Evolutionary conservation across 331 rosid genomes (phyloP).

Genomic region (Quercus tomentella): DNA sequence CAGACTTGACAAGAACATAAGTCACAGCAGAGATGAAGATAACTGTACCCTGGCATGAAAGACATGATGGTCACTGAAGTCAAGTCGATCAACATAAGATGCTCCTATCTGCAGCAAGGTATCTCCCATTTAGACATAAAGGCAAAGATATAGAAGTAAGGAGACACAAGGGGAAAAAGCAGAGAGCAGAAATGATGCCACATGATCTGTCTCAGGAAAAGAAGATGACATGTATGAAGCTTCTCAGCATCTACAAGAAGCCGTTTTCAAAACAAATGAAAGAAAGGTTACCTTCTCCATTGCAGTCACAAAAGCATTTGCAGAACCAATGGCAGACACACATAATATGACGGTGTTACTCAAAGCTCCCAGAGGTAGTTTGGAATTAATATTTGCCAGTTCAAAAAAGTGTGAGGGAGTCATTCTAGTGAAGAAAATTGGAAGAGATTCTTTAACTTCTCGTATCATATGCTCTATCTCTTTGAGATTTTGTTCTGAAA

Average conservation of each 20-base stretch:
- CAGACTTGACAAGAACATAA: neutral
- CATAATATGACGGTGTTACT: slow-evolving; percentile 46
- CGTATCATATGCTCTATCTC: slow-evolving; percentile 42
- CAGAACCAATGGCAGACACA: slow-evolving; percentile 82
- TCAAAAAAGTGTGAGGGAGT: slow-evolving; percentile 65
- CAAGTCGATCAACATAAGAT: slow-evolving; percentile 58
- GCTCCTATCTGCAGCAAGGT: slow-evolving; percentile 65
- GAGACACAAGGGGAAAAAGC: slow-evolving; percentile 5
- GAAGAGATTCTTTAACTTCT: slow-evolving; percentile 40
- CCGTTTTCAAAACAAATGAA: neutral
- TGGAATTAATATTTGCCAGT: slow-evolving; percentile 39
- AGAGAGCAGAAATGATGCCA: neutral
- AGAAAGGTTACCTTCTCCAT: slow-evolving; percentile 52
- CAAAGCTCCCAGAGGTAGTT: slow-evolving; percentile 44
- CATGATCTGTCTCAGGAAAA: neutral
- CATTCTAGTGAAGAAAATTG: slow-evolving; percentile 75
- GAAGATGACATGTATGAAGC: neutral
- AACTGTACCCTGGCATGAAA: slow-evolving; percentile 53
- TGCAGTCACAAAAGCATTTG: slow-evolving; percentile 66
- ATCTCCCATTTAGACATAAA: slow-evolving; percentile 31
- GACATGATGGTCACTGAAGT: slow-evolving; percentile 79
- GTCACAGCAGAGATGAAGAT: neutral
- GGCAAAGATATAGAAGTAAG: slow-evolving; percentile 5
- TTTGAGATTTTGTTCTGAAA: slow-evolving; percentile 48
- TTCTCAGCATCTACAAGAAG: slow-evolving; percentile 4